Evolutionary conservation across 176 grass and related monocot species (phyloP).

Genomic region (Elaeis guineensis): DNA sequence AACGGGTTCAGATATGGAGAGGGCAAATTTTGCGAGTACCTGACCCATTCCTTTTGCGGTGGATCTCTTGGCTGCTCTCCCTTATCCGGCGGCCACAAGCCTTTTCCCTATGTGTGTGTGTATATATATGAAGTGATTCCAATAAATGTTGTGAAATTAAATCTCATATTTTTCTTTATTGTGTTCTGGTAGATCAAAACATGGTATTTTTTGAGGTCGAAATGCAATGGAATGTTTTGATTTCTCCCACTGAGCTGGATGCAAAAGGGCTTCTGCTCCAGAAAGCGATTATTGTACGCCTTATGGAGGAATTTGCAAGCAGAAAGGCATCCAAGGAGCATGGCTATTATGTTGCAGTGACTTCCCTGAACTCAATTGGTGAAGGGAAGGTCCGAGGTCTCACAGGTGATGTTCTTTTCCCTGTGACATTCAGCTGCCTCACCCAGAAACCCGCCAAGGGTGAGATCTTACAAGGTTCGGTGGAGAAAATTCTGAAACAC

Average conservation of each 20-base stretch:
- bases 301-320: conserved; percentile 73
- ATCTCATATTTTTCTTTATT: conserved; percentile 9
- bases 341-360: conserved; percentile 73
- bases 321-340: conserved; percentile 91
- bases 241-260: conserved; percentile 57
- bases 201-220: conserved; percentile 86
- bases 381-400: conserved; percentile 75
- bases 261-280: conserved; percentile 60
- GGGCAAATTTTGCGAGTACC: no score
- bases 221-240: conserved; percentile 81
- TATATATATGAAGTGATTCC: no score
- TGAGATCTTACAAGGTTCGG: conserved; percentile 50
- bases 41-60: no score
- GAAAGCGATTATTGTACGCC: conserved; percentile 69
- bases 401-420: conserved; percentile 81
- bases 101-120: no score
- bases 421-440: conserved; percentile 61
- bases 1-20: no score
- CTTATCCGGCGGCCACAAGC: no score
- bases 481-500: conserved; percentile 88
- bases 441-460: conserved; percentile 78
- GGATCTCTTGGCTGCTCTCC: no score
- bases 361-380: conserved; percentile 45
- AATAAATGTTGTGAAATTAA: background rate
- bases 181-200: conserved; percentile 28